phyloP scores from a whole-genome alignment of 176 grass and related monocot genomes.

The Eragrostis curvula region DNA sequence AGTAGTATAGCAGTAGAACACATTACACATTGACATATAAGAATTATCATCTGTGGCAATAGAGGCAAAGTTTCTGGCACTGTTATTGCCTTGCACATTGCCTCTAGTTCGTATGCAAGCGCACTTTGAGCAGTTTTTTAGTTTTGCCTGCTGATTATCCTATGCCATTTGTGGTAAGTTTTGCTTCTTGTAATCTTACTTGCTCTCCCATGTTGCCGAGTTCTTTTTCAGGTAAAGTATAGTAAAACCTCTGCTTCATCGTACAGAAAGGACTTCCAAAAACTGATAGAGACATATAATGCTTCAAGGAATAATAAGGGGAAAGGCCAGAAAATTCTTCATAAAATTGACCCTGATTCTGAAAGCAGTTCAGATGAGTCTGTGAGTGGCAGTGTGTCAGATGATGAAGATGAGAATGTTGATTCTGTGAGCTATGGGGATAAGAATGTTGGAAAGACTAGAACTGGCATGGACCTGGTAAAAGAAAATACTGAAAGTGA shows the following conservation, averaged over 20 bases:
- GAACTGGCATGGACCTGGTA: slow-evolving; percentile 24
- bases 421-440: slow-evolving; percentile 13
- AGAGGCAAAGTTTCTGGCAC: neutral
- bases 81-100: neutral
- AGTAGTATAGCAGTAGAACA: slow-evolving; percentile 15
- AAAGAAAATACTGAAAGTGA: slow-evolving; percentile 68
- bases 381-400: slow-evolving; percentile 38
- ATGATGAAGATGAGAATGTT: slow-evolving; percentile 46
- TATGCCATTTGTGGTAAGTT: neutral
- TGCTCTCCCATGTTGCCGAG: neutral
- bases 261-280: slow-evolving; percentile 71
- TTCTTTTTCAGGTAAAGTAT: slow-evolving; percentile 78
- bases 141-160: slow-evolving; percentile 9
- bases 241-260: slow-evolving; percentile 72
- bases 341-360: slow-evolving; percentile 49
- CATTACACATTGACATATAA: neutral
- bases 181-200: slow-evolving; percentile 17
- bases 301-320: slow-evolving; percentile 42
- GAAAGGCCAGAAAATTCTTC: slow-evolving; percentile 42
- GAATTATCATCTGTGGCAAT: neutral
- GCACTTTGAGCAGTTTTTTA: neutral
- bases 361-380: slow-evolving; percentile 62
- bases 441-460: slow-evolving; percentile 33
- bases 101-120: slow-evolving; percentile 18
- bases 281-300: slow-evolving; percentile 71